These are phyloP conservation scores for Pythium vanterpoolii DNA, from an alignment of 352 stramenopile species.

Conservation along the genomic window DNA sequence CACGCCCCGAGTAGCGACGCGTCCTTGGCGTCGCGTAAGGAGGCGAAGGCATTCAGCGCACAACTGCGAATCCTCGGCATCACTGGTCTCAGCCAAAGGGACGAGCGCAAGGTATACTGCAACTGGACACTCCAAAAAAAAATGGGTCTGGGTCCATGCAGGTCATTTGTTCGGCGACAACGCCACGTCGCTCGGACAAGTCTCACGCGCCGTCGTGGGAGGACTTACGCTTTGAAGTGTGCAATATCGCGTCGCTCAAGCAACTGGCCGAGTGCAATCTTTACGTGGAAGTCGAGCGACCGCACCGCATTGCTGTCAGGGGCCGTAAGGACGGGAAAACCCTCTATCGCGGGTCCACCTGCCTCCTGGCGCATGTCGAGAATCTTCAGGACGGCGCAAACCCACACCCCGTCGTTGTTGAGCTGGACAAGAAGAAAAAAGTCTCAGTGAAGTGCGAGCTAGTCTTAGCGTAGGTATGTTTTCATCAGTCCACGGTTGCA, in stretches of 20 bases:
- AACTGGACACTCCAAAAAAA: constrained; percentile 2
- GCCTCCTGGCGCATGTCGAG: background rate
- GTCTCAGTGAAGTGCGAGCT: constrained; percentile 4
- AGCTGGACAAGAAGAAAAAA: constrained; percentile 14
- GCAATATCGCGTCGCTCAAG: constrained; percentile 9
- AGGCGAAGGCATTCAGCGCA: constrained; percentile 5
- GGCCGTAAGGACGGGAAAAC: background rate
- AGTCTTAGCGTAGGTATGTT: constrained; percentile 4
- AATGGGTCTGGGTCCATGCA: constrained; percentile 5
- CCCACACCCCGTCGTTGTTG: constrained; percentile 10
- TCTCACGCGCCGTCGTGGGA: constrained; percentile 7
- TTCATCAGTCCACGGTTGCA: constrained; percentile 7
- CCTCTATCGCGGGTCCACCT: constrained; percentile 5
- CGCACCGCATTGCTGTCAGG: background rate
- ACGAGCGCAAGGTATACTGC: constrained; percentile 3
- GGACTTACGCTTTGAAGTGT: background rate
- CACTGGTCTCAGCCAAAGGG: background rate
- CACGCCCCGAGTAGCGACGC: constrained; percentile 8
- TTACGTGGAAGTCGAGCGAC: constrained; percentile 11
- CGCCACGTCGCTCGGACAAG: constrained; percentile 8
- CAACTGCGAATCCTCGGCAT: constrained; percentile 10
- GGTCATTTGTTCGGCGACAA: constrained; percentile 12
- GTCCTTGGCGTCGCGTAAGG: constrained; percentile 2
- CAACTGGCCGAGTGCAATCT: constrained; percentile 14
- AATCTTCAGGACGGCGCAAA: constrained; percentile 11